A percentile compares a stretch with the other conserved stretches of the same genome.
Evolutionary conservation across 176 grass and related monocot genomes (phyloP).

Genomic region (Ensete glaucum): DNA sequence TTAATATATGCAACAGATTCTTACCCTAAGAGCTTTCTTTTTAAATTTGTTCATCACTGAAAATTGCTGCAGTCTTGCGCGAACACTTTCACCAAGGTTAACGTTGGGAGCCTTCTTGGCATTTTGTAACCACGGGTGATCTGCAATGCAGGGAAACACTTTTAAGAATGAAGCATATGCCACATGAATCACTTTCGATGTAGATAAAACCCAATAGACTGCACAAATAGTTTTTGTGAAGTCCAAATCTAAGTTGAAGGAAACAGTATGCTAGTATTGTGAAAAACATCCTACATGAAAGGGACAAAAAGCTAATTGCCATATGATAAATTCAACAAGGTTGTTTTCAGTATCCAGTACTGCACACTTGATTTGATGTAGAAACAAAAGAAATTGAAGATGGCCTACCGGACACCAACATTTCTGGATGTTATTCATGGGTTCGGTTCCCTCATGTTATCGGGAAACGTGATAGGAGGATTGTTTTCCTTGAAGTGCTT

Average conservation of each 20-base stretch:
- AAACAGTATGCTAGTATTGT: neutral
- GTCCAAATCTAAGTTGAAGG: neutral
- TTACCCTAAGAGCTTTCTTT: slow-evolving; percentile 17
- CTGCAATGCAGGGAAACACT: neutral
- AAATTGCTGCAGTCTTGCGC: slow-evolving; percentile 18
- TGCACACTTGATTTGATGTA: too few species aligned
- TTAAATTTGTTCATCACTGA: slow-evolving; percentile 24
- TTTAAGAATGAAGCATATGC: neutral
- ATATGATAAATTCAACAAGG: too few species aligned
- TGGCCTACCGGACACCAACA: too few species aligned
- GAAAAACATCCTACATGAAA: neutral
- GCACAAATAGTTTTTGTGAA: neutral
- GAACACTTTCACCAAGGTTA: slow-evolving; percentile 12
- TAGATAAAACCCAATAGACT: neutral
- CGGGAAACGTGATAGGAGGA: neutral
- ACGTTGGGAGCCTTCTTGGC: slow-evolving; percentile 13
- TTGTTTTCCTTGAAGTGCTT: too few species aligned
- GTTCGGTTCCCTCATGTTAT: neutral
- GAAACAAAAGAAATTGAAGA: too few species aligned
- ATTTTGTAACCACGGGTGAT: slow-evolving; percentile 18
- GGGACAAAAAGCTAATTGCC: neutral
- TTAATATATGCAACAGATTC: neutral
- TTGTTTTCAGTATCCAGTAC: too few species aligned
- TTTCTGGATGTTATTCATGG: too few species aligned
- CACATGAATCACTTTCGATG: neutral